phyloP scores from a whole-genome alignment of 2,329 filamentous ascomycete species.

The Epichloe coenophiala region DNA sequence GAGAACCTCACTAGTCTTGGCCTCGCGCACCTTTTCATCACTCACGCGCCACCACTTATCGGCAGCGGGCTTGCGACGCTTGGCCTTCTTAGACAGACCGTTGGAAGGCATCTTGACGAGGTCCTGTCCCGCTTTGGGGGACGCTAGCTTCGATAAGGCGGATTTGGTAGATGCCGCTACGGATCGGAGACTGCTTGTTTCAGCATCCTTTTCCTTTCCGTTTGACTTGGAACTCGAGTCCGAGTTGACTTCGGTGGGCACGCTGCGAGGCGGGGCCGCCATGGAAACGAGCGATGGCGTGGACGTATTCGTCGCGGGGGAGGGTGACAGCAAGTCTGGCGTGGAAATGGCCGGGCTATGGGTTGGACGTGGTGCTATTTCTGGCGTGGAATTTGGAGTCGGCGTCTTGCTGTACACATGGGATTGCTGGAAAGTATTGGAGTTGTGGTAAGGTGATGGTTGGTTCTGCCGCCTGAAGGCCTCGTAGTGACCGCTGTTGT shows the following conservation, averaged over 20 bases:
- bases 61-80: slow-evolving; percentile 41
- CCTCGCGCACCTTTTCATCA: slow-evolving; percentile 91
- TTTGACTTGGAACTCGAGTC: slow-evolving; percentile 14
- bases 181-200: slow-evolving; percentile 40
- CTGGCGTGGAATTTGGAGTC: slow-evolving; percentile 37
- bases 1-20: slow-evolving; percentile 81
- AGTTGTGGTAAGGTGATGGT: slow-evolving; percentile 68
- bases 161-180: slow-evolving; percentile 43
- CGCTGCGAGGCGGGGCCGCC: slow-evolving; percentile 17
- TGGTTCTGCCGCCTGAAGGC: slow-evolving; percentile 81
- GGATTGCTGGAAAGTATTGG: slow-evolving; percentile 63
- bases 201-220: slow-evolving; percentile 28
- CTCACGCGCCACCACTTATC: slow-evolving; percentile 95
- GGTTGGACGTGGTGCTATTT: slow-evolving; percentile 23
- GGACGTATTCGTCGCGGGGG: slow-evolving; percentile 18
- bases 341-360: slow-evolving; percentile 33
- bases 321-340: slow-evolving; percentile 30
- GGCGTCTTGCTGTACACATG: slow-evolving; percentile 56
- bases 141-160: slow-evolving; percentile 34
- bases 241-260: slow-evolving; percentile 15
- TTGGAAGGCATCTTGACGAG: slow-evolving; percentile 10
- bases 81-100: slow-evolving; percentile 24
- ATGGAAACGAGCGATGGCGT: slow-evolving; percentile 25
- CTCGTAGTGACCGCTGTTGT: slow-evolving; percentile 95
- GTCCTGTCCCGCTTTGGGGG: slow-evolving; percentile 20